A percentile compares a stretch with the other conserved stretches of the same genome.
Conservation (phyloP, 495 filamentous ascomycete species). For the Podospora anserina region DNA sequence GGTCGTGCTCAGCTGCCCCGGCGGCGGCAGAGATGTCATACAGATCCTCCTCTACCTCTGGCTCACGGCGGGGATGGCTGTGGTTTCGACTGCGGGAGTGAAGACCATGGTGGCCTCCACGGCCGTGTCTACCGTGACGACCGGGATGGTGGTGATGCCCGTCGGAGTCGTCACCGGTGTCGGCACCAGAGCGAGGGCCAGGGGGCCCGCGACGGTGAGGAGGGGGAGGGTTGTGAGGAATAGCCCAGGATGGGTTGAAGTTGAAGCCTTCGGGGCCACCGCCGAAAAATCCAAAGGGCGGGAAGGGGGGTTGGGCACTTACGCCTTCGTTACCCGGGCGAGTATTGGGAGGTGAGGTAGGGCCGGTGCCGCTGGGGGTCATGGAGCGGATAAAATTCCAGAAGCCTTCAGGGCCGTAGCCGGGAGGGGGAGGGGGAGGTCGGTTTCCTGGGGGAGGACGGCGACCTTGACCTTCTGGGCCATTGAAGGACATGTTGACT, state of each 20-base stretch:
- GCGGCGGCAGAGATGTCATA: conserved; percentile 21
- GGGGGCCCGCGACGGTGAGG: not conserved
- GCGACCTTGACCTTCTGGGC: not conserved
- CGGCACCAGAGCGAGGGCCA: not conserved
- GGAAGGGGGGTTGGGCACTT: not conserved
- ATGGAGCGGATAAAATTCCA: conserved; percentile 6
- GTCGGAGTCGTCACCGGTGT: not conserved
- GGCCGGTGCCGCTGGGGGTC: not conserved
- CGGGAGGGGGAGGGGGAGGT: not conserved
- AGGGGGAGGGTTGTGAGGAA: not conserved
- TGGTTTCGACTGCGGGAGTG: not conserved
- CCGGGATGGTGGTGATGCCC: conserved; percentile 2
- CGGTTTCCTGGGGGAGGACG: not conserved
- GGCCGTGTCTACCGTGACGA: conserved; percentile 3
- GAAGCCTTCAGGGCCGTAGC: not conserved
- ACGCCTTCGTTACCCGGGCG: not conserved
- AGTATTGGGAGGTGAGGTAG: not conserved
- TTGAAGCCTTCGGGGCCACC: not conserved
- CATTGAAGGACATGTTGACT: conserved; percentile 3
- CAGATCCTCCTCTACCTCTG: conserved; percentile 22
- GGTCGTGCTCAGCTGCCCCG: conserved; percentile 20
- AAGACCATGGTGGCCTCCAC: not conserved
- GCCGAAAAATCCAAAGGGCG: not conserved
- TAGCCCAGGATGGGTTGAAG: conserved; percentile 3
- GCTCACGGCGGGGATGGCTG: conserved; percentile 15